A percentile compares a stretch with the other conserved stretches of the same genome.
Evolutionary conservation across 2,329 filamentous ascomycete genomes (phyloP).

Genomic region (Ascomycota sp.): DNA sequence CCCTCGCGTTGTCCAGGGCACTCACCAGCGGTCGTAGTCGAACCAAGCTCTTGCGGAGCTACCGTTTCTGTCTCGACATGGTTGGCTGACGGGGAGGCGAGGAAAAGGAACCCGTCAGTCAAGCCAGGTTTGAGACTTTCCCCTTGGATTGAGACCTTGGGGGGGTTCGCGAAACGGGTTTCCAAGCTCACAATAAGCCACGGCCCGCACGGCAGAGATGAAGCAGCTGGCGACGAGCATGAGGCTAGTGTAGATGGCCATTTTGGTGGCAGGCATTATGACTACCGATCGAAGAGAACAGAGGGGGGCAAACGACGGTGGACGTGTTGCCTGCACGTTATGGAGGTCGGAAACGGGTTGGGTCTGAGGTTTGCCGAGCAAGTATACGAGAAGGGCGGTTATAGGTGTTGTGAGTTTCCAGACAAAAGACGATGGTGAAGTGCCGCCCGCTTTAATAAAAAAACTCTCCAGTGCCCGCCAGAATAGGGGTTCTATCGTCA

Average conservation of each 20-base stretch:
- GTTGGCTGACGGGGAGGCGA: slow-evolving; percentile 6
- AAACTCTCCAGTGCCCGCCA: background rate
- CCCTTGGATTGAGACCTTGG: too few relatives aligned
- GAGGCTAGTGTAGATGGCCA: slow-evolving; percentile 6
- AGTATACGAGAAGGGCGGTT: background rate
- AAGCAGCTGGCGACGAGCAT: slow-evolving; percentile 7
- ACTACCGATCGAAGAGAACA: background rate
- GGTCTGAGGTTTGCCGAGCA: background rate
- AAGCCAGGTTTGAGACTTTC: background rate
- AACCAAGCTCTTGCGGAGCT: slow-evolving; percentile 11
- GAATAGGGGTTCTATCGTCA: background rate
- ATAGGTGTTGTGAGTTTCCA: background rate
- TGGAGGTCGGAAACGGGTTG: too few relatives aligned
- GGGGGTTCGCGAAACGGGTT: background rate
- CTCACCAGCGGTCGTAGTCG: slow-evolving; percentile 12
- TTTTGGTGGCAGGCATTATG: slow-evolving; percentile 10
- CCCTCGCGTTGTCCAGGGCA: background rate
- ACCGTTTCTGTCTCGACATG: slow-evolving; percentile 8
- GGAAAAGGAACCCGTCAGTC: background rate
- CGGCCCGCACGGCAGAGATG: slow-evolving; percentile 3
- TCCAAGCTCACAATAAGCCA: slow-evolving; percentile 3
- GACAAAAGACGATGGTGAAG: background rate
- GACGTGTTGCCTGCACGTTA: background rate
- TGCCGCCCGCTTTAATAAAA: background rate
- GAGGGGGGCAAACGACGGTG: background rate